These are phyloP conservation scores for Achaetomiella virescens DNA, from an alignment of 495 filamentous ascomycete genomes.

Conservation along the genomic window DNA sequence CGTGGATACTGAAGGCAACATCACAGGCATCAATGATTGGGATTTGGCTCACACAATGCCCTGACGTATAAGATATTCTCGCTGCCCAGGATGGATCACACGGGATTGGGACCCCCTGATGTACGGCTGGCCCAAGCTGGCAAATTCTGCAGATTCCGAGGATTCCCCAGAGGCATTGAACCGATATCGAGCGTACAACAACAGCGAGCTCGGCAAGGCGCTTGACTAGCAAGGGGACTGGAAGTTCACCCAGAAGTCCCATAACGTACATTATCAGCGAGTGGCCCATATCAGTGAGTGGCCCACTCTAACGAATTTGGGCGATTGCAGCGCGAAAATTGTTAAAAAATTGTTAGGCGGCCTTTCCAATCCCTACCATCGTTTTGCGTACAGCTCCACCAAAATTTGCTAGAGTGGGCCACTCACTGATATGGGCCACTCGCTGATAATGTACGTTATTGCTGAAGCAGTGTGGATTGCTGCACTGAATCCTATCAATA, in stretches of 20 bases:
- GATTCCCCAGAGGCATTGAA: conserved; percentile 8
- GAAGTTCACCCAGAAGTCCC: conserved; percentile 20
- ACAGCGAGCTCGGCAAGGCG: conserved; percentile 12
- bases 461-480: conserved; percentile 22
- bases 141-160: conserved; percentile 10
- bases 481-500: background rate
- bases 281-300: no score
- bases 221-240: conserved; percentile 14
- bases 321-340: no score
- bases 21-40: conserved; percentile 43
- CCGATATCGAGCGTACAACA: conserved; percentile 16
- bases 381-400: no score
- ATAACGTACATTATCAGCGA: no score
- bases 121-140: conserved; percentile 21
- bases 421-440: no score
- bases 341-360: no score
- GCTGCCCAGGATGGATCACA: conserved; percentile 35
- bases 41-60: conserved; percentile 32
- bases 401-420: no score
- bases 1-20: conserved; percentile 31
- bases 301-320: no score
- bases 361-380: no score
- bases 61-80: conserved; percentile 23
- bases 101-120: conserved; percentile 33
- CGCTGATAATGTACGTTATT: no score